Base-by-base conservation (phyloP, 345 rosid species). In the Lepidium africanum region DNA sequence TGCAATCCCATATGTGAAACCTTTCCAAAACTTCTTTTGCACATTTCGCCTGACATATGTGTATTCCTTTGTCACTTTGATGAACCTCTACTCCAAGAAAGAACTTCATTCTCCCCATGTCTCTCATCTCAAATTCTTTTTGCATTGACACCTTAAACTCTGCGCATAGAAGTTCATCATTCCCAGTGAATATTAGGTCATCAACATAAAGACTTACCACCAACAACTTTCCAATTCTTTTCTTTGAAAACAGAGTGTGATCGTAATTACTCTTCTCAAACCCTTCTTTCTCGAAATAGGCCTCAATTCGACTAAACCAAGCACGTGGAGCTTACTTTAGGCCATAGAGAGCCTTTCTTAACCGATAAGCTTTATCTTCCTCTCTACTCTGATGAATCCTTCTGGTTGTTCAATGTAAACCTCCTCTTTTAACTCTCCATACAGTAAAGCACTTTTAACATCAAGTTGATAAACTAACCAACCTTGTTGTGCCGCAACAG, bases 141-240 rank as follows among this genome's bases (percentile, higher is more conserved):
- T 50, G 35, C 35, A 50, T 50, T 1, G 55, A 50, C 0, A 5
- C 1, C 6, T 50, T 50, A 2, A 50, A 50, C 0, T 50, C 16
- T 0, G 2, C 2, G 0, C 55, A 50, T 4, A 50, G 0, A 0
- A 2, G 0, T 1, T 50, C 55, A 23, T 50, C 9, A 50, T 50
- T 25, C 0, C 55, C 55, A 12, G 10, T 6, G 5, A 6, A 50
- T 0, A 50, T 25, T 0, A 50, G 2, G 6, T 50, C 55, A 12
- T 50, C 55, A 0, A 50, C 55, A 5, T 50, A 25, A 0, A 25
- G 16, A 6, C 55, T 50, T 12, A 50, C 55, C 36, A 50, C 36
- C 5, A 50, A 2, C 0, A 27, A 4, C 0, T 27, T 23, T 1
- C 0, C 2, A 0, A 10, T 19, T 0, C 4, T 5, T 11, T 49